phyloP scores from a whole-genome alignment of 768 basidiomycete species.

The Pleurotus salmoneostramineus region DNA sequence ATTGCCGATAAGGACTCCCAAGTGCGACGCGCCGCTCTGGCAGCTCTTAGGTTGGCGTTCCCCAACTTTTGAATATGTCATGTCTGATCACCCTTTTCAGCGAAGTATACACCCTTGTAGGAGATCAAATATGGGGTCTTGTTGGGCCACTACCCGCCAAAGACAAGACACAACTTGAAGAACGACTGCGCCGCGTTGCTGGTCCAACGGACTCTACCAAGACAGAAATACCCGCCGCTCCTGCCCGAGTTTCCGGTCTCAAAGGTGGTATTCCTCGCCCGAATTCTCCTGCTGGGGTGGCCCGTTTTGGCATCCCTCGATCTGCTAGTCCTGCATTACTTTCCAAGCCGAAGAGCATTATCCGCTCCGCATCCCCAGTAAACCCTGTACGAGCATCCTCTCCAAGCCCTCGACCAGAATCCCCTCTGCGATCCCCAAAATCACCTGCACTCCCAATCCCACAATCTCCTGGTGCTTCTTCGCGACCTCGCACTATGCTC shows the following conservation, averaged over 20 bases:
- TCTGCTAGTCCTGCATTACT: conserved; percentile 18
- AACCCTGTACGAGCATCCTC: conserved; percentile 34
- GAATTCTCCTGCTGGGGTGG: conserved; percentile 39
- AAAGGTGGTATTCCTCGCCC: conserved; percentile 43
- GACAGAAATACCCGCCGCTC: conserved; percentile 32
- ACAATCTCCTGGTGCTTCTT: conserved; percentile 40
- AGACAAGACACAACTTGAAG: conserved; percentile 91
- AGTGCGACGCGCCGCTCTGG: conserved; percentile 84
- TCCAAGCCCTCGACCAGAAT: conserved; percentile 38
- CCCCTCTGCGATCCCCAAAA: conserved; percentile 34
- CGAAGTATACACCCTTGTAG: conserved; percentile 77
- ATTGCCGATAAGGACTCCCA: conserved; percentile 87
- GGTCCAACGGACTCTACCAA: conserved; percentile 51
- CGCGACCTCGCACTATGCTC: conserved; percentile 62
- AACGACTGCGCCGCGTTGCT: conserved; percentile 78
- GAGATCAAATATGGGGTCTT: conserved; percentile 80
- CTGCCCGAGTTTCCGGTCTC: conserved; percentile 52
- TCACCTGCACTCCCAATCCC: conserved; percentile 23
- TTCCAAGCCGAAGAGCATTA: conserved; percentile 29
- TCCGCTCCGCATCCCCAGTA: conserved; percentile 41
- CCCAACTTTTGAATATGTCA: neutral
- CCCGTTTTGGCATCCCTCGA: conserved; percentile 40
- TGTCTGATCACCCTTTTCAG: conserved; percentile 31
- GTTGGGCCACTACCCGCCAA: conserved; percentile 77
- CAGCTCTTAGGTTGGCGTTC: conserved; percentile 66